These are phyloP conservation scores for Zostera marina DNA, from an alignment of 116 monocot species.

Conservation along the genomic window DNA sequence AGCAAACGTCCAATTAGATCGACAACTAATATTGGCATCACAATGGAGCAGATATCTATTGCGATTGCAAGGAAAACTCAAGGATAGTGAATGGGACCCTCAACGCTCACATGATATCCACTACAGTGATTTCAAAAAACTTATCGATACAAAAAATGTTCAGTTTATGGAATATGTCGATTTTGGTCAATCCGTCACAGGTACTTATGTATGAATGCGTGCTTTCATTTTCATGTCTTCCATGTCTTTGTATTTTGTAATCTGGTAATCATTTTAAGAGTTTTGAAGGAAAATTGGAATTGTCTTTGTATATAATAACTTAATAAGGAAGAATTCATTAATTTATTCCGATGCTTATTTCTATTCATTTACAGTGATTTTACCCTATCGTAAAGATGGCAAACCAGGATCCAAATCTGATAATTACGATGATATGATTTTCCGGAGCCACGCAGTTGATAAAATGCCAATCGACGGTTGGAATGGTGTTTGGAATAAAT, in stretches of 20 bases:
- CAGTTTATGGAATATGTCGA: slow-evolving; percentile 84
- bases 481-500: slow-evolving; percentile 80
- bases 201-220: slow-evolving; percentile 17
- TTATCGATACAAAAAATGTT: slow-evolving; percentile 71
- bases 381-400: slow-evolving; percentile 68
- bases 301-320: neutral
- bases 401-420: slow-evolving; percentile 14
- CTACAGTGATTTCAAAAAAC: slow-evolving; percentile 61
- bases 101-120: slow-evolving; percentile 65
- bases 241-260: neutral
- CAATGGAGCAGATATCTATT: slow-evolving; percentile 62
- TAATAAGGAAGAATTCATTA: neutral
- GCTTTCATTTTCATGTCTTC: slow-evolving; percentile 1
- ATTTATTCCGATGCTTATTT: neutral
- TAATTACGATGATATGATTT: slow-evolving; percentile 39
- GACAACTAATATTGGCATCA: slow-evolving; percentile 70
- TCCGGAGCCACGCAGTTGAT: slow-evolving; percentile 71
- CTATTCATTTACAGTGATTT: slow-evolving; percentile 48
- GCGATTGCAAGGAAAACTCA: slow-evolving; percentile 70
- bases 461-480: slow-evolving; percentile 82
- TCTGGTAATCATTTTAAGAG: neutral
- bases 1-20: slow-evolving; percentile 57
- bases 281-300: neutral
- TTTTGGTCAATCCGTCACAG: slow-evolving; percentile 63
- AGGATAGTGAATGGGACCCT: slow-evolving; percentile 83